These are phyloP conservation scores for Alternaria consortialis DNA, from an alignment of 2,329 filamentous ascomycete genomes.

Conservation along the genomic window DNA sequence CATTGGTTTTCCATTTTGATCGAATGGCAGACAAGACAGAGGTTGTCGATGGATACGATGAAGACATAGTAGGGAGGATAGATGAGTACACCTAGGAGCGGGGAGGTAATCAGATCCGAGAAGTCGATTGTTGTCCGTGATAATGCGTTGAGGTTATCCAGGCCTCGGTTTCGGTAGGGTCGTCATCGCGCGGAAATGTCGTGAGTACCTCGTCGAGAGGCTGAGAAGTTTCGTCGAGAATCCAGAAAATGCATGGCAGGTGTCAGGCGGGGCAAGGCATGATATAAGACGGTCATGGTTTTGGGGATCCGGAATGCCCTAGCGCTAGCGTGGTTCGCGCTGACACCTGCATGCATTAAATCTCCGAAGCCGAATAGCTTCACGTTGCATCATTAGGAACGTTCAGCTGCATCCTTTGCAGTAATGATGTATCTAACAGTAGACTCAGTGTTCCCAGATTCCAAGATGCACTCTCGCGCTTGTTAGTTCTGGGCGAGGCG, in stretches of 20 bases:
- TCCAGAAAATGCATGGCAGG: neutral
- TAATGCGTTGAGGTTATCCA: neutral
- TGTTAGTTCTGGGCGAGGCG: neutral
- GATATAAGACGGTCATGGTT: slow-evolving; percentile 16
- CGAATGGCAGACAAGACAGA: neutral
- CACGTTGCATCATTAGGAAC: neutral
- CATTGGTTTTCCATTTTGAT: neutral
- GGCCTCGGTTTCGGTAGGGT: neutral
- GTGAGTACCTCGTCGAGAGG: neutral
- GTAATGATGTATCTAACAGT: neutral
- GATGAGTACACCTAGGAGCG: neutral
- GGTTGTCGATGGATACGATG: neutral
- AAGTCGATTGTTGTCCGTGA: neutral
- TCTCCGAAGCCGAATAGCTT: slow-evolving; percentile 6
- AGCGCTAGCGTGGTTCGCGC: slow-evolving; percentile 17
- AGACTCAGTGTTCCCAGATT: neutral
- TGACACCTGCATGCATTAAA: slow-evolving; percentile 14
- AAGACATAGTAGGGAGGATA: neutral
- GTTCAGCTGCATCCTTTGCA: neutral
- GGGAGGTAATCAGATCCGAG: neutral
- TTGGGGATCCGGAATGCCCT: slow-evolving; percentile 16
- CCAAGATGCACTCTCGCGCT: neutral
- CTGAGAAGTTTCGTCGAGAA: neutral
- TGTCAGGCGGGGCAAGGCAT: neutral
- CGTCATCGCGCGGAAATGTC: neutral